Evolutionary conservation across 164 flowering plant genomes (phyloP).

Genomic region (Platanus orientalis): DNA sequence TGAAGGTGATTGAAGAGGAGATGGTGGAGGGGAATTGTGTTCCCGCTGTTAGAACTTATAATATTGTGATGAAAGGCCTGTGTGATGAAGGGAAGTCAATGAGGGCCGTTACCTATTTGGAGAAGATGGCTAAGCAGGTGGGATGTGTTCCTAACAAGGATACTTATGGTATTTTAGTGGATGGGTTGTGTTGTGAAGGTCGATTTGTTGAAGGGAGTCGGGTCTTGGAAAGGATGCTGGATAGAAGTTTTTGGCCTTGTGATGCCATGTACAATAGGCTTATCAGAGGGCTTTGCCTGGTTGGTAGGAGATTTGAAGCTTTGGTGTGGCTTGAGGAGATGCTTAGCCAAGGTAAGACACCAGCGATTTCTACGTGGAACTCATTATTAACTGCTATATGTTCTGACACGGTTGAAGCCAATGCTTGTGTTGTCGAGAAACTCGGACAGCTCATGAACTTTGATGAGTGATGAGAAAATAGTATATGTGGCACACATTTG

Average conservation of each 20-base stretch:
- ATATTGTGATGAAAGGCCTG: slow-evolving; percentile 44
- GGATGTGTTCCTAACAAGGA: slow-evolving; percentile 56
- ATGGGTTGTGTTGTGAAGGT: slow-evolving; percentile 57
- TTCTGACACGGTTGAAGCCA: slow-evolving; percentile 12
- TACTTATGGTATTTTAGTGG: slow-evolving; percentile 41
- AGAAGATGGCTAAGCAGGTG: slow-evolving; percentile 54
- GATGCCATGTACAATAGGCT: slow-evolving; percentile 29
- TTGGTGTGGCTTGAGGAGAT: slow-evolving; percentile 86
- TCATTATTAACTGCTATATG: slow-evolving; percentile 44
- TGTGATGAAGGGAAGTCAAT: slow-evolving; percentile 43
- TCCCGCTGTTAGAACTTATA: slow-evolving; percentile 46
- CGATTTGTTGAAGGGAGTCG: slow-evolving; percentile 50
- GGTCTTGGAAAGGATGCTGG: slow-evolving; percentile 58
- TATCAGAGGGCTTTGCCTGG: slow-evolving; percentile 56
- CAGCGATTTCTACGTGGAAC: slow-evolving; percentile 48
- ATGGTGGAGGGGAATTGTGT: slow-evolving; percentile 42
- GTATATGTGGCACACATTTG: too few relatives aligned
- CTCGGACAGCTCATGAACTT: not conserved
- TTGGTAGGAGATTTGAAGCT: slow-evolving; percentile 59
- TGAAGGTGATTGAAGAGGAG: slow-evolving; percentile 46
- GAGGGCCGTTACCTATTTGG: slow-evolving; percentile 40
- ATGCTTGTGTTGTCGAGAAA: not conserved
- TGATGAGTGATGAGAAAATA: too few relatives aligned
- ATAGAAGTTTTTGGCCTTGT: slow-evolving; percentile 38
- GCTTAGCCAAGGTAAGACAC: slow-evolving; percentile 55